A percentile compares a stretch with the other conserved stretches of the same genome.
Conservation (phyloP, 768 basidiomycete genomes). For the Mycena pura region DNA sequence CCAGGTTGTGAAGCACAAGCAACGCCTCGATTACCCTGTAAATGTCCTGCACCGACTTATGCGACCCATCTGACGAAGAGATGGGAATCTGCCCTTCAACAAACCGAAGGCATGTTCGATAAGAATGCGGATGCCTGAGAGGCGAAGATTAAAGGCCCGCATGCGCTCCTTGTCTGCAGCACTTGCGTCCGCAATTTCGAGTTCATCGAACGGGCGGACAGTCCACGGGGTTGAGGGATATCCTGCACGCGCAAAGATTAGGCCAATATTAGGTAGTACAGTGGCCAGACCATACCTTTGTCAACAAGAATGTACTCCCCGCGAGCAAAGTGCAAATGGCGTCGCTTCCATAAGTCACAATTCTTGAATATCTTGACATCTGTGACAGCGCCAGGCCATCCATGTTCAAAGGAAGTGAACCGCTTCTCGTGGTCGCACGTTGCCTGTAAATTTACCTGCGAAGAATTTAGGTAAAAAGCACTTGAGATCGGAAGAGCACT, state of each 20-base stretch:
- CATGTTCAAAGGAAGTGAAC: conserved; percentile 30
- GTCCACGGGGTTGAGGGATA: conserved; percentile 32
- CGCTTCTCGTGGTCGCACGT: conserved; percentile 26
- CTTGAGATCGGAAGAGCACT: not conserved
- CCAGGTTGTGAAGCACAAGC: conserved; percentile 33
- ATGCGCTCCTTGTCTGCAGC: conserved; percentile 4
- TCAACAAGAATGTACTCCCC: conserved; percentile 30
- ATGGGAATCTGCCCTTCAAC: conserved; percentile 35
- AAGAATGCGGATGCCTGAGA: conserved; percentile 27
- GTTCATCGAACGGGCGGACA: conserved; percentile 33
- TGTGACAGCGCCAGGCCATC: conserved; percentile 30
- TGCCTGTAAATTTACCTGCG: not conserved
- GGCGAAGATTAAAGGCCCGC: conserved; percentile 25
- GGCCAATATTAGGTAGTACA: not conserved
- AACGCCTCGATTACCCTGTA: conserved; percentile 30
- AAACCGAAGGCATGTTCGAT: conserved; percentile 38
- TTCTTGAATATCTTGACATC: conserved; percentile 28
- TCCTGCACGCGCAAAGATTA: conserved; percentile 13
- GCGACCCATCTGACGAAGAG: conserved; percentile 21
- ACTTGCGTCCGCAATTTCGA: conserved; percentile 18
- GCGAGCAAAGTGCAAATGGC: conserved; percentile 22
- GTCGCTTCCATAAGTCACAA: conserved; percentile 28
- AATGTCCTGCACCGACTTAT: conserved; percentile 25
- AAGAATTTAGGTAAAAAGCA: not conserved
- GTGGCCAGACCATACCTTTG: conserved; percentile 23